Percentiles rank a stretch among this genome's conserved stretches.
These are phyloP conservation scores for Nectriaceae sp. DNA, from an alignment of 2,329 filamentous ascomycete genomes.

Conservation along the genomic window DNA sequence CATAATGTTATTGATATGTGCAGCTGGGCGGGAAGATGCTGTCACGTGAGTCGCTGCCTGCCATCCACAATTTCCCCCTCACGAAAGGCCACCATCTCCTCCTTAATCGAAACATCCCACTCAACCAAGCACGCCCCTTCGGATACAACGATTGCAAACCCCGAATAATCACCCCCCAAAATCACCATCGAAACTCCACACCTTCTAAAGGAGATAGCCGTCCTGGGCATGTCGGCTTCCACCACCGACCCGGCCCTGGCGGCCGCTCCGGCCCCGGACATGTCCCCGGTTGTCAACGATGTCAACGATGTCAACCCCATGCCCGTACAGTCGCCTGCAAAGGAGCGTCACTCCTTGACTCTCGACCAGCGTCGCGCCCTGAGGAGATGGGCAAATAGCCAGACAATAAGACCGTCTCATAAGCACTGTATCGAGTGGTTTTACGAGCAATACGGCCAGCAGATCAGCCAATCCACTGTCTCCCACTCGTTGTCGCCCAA, in stretches of 20 bases:
- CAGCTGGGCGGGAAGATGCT: neutral
- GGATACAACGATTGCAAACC: slow-evolving; percentile 43
- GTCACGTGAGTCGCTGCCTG: slow-evolving; percentile 19
- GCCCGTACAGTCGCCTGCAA: slow-evolving; percentile 25
- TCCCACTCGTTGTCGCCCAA: slow-evolving; percentile 64
- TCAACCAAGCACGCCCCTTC: slow-evolving; percentile 31
- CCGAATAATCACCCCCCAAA: slow-evolving; percentile 19
- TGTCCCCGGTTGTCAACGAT: too few species aligned
- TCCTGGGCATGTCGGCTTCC: slow-evolving; percentile 38
- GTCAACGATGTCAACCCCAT: slow-evolving; percentile 22
- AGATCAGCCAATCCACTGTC: slow-evolving; percentile 64
- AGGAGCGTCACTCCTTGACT: slow-evolving; percentile 61
- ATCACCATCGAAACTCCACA: slow-evolving; percentile 31
- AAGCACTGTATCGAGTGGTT: slow-evolving; percentile 67
- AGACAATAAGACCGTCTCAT: slow-evolving; percentile 58
- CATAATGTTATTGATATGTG: slow-evolving; percentile 2
- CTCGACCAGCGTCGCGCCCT: slow-evolving; percentile 63
- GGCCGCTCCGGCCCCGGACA: slow-evolving; percentile 32
- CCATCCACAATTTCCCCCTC: slow-evolving; percentile 24
- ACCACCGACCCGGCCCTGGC: slow-evolving; percentile 42
- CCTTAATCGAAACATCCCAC: slow-evolving; percentile 41
- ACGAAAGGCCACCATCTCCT: slow-evolving; percentile 24
- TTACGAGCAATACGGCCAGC: slow-evolving; percentile 57
- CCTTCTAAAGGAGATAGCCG: slow-evolving; percentile 31
- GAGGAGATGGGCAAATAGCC: slow-evolving; percentile 60